Evolutionary conservation across 164 flowering plant genomes (phyloP).

Genomic region (Sedum album): DNA sequence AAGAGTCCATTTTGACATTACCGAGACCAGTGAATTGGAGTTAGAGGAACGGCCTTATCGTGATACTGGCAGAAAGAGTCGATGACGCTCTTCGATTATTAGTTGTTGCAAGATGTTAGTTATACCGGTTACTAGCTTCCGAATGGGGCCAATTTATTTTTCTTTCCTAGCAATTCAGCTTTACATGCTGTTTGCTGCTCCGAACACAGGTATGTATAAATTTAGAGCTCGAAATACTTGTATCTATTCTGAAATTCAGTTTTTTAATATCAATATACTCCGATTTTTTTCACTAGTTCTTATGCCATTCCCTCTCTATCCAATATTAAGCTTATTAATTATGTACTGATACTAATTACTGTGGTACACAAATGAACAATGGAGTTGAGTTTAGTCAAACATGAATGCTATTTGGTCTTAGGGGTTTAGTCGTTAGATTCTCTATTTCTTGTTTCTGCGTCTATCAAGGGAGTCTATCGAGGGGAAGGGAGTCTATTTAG

Average conservation of each 20-base stretch:
- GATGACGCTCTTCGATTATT: background rate
- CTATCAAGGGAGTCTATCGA: background rate
- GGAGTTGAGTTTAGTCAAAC: background rate
- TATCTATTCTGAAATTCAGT: background rate
- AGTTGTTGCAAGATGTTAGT: slow-evolving; percentile 4
- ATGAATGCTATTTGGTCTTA: background rate
- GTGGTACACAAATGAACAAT: background rate
- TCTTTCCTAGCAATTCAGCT: background rate
- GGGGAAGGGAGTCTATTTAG: too few species aligned
- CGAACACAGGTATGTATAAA: slow-evolving; percentile 2
- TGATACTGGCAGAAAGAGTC: background rate
- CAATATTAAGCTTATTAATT: background rate
- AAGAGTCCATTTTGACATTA: background rate
- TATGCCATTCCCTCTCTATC: background rate
- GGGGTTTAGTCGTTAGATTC: background rate
- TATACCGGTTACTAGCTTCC: background rate
- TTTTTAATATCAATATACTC: background rate
- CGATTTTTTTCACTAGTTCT: background rate
- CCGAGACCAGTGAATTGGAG: background rate
- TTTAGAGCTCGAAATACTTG: background rate
- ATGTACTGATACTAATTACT: background rate
- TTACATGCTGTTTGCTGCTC: slow-evolving; percentile 1
- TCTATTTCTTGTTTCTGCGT: background rate
- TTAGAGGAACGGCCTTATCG: background rate
- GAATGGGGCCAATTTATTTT: background rate